Evolutionary conservation across 495 filamentous ascomycete genomes (phyloP), one percentile per base, ranked within the genome.

Genomic region (Hypoxylon perforatum): DNA sequence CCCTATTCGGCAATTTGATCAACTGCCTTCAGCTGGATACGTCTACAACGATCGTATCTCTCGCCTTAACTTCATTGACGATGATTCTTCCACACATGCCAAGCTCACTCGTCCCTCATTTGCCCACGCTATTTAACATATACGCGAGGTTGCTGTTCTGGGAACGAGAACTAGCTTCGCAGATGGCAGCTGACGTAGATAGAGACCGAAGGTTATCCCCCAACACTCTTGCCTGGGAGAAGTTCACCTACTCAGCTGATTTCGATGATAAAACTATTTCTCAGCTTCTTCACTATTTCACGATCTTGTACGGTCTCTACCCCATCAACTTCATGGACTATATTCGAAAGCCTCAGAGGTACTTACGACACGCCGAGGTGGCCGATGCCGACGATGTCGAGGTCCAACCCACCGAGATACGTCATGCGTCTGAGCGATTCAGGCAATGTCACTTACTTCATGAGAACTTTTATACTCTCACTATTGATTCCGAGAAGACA

Each of bases 11-110:
- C 47, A 85, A 88, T 70, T 79, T 93, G 5, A 79, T 92, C 33
- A 84, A 84, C 70, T 92, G 88, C 55, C 78, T 93, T 4, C 86
- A 90, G 69, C 83, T 85, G 45, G 90, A 93, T 69, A 90, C 89
- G 12, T 91, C 88, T 0, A 88, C 90, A 0, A 85, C 85, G 10
- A 86, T 88, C 8, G 81, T 92, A 10, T 86, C 87, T 12, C 75
- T 90, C 28, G 88, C 90, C 8, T 74, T 93, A 52, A 86, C 88
- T 9, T 80, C 85, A 4, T 68, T 93, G 60, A 87, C 88, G 63
- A 92, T 92, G 90, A 86, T 92, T 45, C 76, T 93, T 52, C 90
- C 90, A 11, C 89, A 90, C 71, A 88, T 92, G 61, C 90, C 90
- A 0, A 87, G 83, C 73, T 86, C 88, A 7, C 72, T 91, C 7